Evolutionary conservation across 108 stramenopile genomes (phyloP).

Genomic region (Pseudonitzschia multistriata): DNA sequence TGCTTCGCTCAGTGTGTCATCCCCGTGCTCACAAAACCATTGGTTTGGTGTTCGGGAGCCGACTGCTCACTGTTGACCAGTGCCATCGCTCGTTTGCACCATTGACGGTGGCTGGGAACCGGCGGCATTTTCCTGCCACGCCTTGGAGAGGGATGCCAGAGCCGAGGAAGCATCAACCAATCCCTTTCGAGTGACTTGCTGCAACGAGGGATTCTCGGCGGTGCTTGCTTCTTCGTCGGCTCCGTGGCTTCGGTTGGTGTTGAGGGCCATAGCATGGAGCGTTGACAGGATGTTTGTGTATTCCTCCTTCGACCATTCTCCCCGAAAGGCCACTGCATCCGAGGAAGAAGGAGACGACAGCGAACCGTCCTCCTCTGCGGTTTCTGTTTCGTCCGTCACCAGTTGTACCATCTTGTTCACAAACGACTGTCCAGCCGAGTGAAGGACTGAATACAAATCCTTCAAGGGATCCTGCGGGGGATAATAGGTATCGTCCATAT

Average conservation of each 20-base stretch:
- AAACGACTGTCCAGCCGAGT: constrained; percentile 1
- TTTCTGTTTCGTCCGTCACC: constrained; percentile 3
- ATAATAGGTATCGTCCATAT: background rate
- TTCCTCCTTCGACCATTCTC: constrained; percentile 8
- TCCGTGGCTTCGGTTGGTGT: background rate
- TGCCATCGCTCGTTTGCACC: too few species aligned
- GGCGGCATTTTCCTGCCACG: background rate
- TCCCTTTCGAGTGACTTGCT: background rate
- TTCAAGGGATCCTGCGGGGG: constrained; percentile 9
- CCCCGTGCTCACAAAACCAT: too few species aligned
- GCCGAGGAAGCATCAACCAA: background rate
- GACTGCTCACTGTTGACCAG: too few species aligned
- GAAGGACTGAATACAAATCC: background rate
- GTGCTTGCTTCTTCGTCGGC: background rate
- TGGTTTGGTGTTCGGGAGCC: too few species aligned
- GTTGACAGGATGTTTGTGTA: too few species aligned
- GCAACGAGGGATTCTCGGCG: background rate
- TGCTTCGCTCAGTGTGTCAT: too few species aligned
- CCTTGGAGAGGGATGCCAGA: background rate
- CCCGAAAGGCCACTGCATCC: background rate
- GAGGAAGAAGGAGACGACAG: background rate
- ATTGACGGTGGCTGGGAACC: too few species aligned
- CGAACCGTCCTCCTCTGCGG: background rate
- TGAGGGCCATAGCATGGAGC: background rate
- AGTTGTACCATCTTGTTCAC: background rate